Evolutionary conservation across 345 rosid species (phyloP).

Genomic region (Syzygium aromaticum): DNA sequence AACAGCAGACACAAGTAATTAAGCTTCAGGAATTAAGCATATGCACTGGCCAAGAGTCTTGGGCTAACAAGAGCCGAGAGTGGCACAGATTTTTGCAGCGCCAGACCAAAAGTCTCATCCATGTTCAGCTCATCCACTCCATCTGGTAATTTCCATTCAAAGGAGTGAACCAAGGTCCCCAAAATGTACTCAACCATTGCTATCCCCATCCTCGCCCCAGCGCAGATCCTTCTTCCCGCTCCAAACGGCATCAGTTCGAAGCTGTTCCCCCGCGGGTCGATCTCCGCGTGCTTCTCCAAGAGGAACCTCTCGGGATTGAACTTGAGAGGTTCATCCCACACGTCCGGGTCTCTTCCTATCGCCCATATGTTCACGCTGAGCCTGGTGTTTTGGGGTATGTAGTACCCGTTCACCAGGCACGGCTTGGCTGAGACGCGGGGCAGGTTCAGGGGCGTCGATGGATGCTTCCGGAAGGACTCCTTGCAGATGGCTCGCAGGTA

Average conservation of each 20-base stretch:
- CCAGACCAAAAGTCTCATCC: constrained; percentile 53
- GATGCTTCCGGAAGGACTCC: constrained; percentile 48
- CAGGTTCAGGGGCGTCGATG: constrained; percentile 42
- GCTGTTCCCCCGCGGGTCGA: constrained; percentile 34
- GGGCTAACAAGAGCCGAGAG: constrained; percentile 38
- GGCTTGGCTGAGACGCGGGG: constrained; percentile 31
- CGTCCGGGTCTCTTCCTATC: constrained; percentile 46
- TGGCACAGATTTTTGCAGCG: constrained; percentile 47
- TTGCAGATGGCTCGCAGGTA: constrained; percentile 43
- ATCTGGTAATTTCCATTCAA: constrained; percentile 40
- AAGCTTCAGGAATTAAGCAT: neutral
- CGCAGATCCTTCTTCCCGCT: constrained; percentile 46
- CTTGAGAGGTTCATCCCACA: constrained; percentile 38
- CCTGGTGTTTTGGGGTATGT: constrained; percentile 29
- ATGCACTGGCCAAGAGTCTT: constrained; percentile 27
- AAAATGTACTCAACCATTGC: constrained; percentile 38
- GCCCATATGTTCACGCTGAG: constrained; percentile 59
- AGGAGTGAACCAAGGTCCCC: constrained; percentile 43
- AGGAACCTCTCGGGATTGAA: constrained; percentile 43
- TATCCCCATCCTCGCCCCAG: constrained; percentile 48
- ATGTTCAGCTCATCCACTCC: constrained; percentile 24
- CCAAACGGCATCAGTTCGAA: constrained; percentile 56
- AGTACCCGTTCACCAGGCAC: constrained; percentile 38
- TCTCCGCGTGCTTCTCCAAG: constrained; percentile 10
- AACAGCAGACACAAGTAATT: neutral